Conservation (phyloP, 495 filamentous ascomycete genomes). For the Daldinia bambusicola region DNA sequence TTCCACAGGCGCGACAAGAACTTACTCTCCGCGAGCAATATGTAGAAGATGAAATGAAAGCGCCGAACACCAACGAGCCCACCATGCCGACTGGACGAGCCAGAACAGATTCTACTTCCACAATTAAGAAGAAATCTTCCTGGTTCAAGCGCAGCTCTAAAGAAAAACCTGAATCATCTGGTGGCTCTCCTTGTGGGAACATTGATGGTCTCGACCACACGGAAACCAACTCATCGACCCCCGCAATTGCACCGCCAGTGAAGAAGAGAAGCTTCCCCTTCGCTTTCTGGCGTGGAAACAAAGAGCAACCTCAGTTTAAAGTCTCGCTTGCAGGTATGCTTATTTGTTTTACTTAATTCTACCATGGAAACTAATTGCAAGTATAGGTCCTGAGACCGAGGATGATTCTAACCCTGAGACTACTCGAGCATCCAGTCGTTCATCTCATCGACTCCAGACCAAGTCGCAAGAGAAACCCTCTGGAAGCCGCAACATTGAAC, state of each 20-base stretch:
- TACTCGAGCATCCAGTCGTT: conserved; percentile 22
- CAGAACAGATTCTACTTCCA: conserved; percentile 1
- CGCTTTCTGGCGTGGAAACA: conserved; percentile 58
- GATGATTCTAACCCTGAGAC: conserved; percentile 19
- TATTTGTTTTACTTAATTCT: background rate
- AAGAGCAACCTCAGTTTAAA: conserved; percentile 48
- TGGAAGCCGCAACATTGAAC: conserved; percentile 61
- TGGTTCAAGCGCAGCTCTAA: conserved; percentile 73
- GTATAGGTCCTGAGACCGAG: conserved; percentile 28
- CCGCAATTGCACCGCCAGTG: background rate
- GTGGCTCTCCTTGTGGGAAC: conserved; percentile 14
- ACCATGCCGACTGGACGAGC: background rate
- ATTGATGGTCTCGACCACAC: conserved; percentile 22
- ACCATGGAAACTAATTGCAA: conserved; percentile 24
- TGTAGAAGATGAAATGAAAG: conserved; percentile 33
- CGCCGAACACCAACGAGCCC: conserved; percentile 1
- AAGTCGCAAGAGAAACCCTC: conserved; percentile 23
- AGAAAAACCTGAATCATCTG: conserved; percentile 45
- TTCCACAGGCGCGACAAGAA: conserved; percentile 15
- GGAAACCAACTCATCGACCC: conserved; percentile 27
- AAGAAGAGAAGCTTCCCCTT: conserved; percentile 63
- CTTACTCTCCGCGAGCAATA: conserved; percentile 39
- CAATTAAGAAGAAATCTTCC: conserved; percentile 66
- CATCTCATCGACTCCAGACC: conserved; percentile 10
- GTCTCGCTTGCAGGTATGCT: conserved; percentile 52